These are phyloP conservation scores for Inga oerstediana DNA, from an alignment of 306 rosid species.

Conservation along the genomic window DNA sequence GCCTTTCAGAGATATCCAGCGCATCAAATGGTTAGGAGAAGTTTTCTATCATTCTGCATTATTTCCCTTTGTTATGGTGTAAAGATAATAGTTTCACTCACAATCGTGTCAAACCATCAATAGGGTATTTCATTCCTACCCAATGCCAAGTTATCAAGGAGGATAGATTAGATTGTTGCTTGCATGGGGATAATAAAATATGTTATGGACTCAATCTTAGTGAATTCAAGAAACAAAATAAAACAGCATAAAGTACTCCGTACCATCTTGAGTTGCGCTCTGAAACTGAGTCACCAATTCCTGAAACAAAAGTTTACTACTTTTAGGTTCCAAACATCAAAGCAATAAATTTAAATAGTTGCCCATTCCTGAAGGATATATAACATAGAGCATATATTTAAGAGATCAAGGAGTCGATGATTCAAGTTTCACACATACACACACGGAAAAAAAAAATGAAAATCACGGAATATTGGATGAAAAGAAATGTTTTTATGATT, in stretches of 20 bases:
- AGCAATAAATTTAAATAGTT: background rate
- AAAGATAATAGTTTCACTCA: background rate
- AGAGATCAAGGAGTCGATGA: background rate
- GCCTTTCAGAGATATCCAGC: too few species aligned
- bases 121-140: background rate
- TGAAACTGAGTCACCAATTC: slow-evolving; percentile 1
- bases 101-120: background rate
- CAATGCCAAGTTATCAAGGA: background rate
- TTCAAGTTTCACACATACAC: background rate
- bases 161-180: background rate
- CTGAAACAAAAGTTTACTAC: background rate
- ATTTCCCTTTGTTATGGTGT: background rate
- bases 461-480: background rate
- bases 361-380: background rate
- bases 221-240: background rate
- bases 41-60: background rate
- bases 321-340: background rate
- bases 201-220: background rate
- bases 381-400: background rate
- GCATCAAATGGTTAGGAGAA: background rate
- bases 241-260: background rate
- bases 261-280: background rate
- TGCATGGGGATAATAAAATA: background rate
- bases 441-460: background rate
- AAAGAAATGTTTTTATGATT: background rate